Evolutionary conservation across 1,139 yeast genomes (phyloP).

Genomic region (Geotrichum candidum): DNA sequence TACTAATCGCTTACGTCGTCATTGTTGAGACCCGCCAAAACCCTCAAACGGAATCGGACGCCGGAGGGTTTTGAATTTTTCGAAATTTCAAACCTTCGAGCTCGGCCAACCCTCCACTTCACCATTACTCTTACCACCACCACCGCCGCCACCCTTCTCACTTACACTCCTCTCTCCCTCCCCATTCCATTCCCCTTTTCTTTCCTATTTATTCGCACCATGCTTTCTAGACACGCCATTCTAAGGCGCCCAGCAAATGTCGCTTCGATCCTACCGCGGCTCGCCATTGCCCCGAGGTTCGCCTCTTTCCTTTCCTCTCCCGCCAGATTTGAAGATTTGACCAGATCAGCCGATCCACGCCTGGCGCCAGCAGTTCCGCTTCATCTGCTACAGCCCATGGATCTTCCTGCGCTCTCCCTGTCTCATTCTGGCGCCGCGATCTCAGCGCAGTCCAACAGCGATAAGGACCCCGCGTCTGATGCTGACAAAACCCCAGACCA

Average conservation of each 20-base stretch:
- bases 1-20: no score
- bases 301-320: not conserved
- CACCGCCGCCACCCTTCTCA: not conserved
- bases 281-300: not conserved
- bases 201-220: not conserved
- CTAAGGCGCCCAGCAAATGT: not conserved
- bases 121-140: not conserved
- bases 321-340: not conserved
- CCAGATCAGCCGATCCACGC: not conserved
- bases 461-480: not conserved
- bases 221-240: not conserved
- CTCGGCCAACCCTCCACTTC: not conserved
- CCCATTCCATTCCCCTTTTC: not conserved
- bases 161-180: not conserved
- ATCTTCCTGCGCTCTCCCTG: not conserved
- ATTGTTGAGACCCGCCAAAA: no score
- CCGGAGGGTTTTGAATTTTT: not conserved
- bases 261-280: not conserved
- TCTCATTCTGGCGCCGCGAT: not conserved
- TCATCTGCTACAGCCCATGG: not conserved
- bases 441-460: not conserved
- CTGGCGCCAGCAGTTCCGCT: not conserved
- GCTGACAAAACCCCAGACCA: constrained; percentile 7
- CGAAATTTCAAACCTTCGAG: not conserved
- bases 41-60: no score